Evolutionary conservation across 495 filamentous ascomycete genomes (phyloP).

Genomic region (Talaromyces liani): DNA sequence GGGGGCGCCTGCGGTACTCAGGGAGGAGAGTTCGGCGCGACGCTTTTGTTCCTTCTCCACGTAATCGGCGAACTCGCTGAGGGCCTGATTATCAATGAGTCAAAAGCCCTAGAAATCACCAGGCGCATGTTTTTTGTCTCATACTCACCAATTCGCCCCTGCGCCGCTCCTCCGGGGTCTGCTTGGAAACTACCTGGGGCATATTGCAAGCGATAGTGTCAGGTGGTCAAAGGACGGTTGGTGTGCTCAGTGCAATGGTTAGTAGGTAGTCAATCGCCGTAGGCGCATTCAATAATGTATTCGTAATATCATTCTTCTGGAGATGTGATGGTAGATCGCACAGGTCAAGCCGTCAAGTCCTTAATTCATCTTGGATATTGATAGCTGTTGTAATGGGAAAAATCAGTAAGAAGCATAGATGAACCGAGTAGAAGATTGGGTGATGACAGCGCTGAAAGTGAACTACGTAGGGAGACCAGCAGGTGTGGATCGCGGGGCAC

Average conservation of each 20-base stretch:
- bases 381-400: not conserved
- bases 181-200: slow-evolving; percentile 41
- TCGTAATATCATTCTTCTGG: slow-evolving; percentile 36
- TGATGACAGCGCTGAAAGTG: not conserved
- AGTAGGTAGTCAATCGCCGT: slow-evolving; percentile 16
- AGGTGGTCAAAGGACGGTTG: not conserved
- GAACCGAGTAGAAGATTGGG: not conserved
- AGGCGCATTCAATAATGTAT: slow-evolving; percentile 33
- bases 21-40: slow-evolving; percentile 43
- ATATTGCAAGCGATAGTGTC: slow-evolving; percentile 16
- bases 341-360: not conserved
- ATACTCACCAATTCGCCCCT: slow-evolving; percentile 72
- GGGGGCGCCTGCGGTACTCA: slow-evolving; percentile 23
- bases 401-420: not conserved
- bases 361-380: not conserved
- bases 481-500: not conserved
- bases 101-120: not conserved
- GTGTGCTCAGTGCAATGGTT: slow-evolving; percentile 2
- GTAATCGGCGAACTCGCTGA: slow-evolving; percentile 97
- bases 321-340: not conserved
- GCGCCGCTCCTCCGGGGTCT: slow-evolving; percentile 65
- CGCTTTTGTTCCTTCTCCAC: slow-evolving; percentile 88
- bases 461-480: not conserved
- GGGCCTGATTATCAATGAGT: slow-evolving; percentile 46
- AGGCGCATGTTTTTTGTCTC: not conserved